Percentiles rank a stretch among this genome's conserved stretches.
phyloP scores from a whole-genome alignment of 2,329 filamentous ascomycete species.

The Sporothrix humicola region DNA sequence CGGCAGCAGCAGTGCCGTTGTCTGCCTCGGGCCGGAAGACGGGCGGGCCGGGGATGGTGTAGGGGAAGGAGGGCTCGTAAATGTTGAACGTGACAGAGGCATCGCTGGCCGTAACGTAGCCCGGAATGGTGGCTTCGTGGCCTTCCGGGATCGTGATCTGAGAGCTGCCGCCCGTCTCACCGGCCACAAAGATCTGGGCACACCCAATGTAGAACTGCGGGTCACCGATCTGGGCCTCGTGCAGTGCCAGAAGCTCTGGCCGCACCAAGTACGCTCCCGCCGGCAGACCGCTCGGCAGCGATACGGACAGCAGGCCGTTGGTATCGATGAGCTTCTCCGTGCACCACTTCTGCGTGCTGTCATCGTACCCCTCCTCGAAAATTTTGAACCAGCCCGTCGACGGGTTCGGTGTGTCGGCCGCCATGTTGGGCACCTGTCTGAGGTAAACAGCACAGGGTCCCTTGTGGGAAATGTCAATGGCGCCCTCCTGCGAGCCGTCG shows the following conservation, averaged over 20 bases:
- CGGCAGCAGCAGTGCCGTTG: background rate
- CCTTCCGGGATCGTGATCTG: constrained; percentile 53
- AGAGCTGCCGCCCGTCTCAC: background rate
- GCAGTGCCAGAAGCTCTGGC: constrained; percentile 72
- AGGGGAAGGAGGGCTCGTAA: constrained; percentile 55
- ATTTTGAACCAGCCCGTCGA: constrained; percentile 76
- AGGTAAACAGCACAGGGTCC: constrained; percentile 76
- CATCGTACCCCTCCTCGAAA: constrained; percentile 71
- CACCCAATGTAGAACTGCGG: constrained; percentile 78
- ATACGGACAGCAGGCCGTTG: constrained; percentile 66
- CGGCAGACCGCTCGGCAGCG: constrained; percentile 65
- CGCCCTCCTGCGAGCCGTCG: constrained; percentile 58
- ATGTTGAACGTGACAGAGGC: constrained; percentile 68
- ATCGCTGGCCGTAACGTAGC: constrained; percentile 62
- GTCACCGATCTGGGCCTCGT: constrained; percentile 62
- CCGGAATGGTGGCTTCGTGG: constrained; percentile 68
- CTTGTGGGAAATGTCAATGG: constrained; percentile 66
- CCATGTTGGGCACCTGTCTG: constrained; percentile 68
- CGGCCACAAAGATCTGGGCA: constrained; percentile 69
- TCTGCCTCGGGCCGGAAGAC: constrained; percentile 53
- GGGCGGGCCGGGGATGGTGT: constrained; percentile 63
- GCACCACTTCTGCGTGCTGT: constrained; percentile 65
- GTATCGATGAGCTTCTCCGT: constrained; percentile 70
- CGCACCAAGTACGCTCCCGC: constrained; percentile 74
- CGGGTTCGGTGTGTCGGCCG: constrained; percentile 59